These are phyloP conservation scores for Stachybotrys chartarum DNA, from an alignment of 2,329 filamentous ascomycete species.

Conservation along the genomic window DNA sequence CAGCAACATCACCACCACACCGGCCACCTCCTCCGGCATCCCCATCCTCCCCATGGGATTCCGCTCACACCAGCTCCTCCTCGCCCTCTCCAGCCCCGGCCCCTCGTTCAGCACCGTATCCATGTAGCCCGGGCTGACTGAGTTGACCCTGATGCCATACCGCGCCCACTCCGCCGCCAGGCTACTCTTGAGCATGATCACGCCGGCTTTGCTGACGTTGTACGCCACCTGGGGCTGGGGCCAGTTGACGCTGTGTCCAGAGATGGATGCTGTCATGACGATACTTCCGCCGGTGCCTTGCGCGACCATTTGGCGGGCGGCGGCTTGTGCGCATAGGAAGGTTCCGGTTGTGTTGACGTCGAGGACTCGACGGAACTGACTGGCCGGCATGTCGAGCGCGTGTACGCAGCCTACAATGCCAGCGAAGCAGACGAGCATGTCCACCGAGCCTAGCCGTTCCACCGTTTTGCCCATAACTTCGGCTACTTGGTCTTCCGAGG, in stretches of 20 bases:
- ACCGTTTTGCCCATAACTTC: constrained; percentile 6
- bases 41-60: constrained; percentile 63
- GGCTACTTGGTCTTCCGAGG: constrained; percentile 8
- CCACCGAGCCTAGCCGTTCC: constrained; percentile 9
- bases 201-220: constrained; percentile 61
- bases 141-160: constrained; percentile 65
- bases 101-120: constrained; percentile 68
- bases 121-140: constrained; percentile 68
- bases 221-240: constrained; percentile 66
- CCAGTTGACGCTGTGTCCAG: constrained; percentile 60
- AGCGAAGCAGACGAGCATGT: constrained; percentile 30
- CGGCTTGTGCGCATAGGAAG: constrained; percentile 61
- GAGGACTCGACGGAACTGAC: constrained; percentile 52
- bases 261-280: constrained; percentile 59
- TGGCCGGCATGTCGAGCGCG: constrained; percentile 38
- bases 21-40: constrained; percentile 53
- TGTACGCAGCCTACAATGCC: constrained; percentile 58
- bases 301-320: constrained; percentile 38
- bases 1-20: constrained; percentile 52
- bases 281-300: constrained; percentile 45
- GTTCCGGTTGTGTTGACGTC: constrained; percentile 64
- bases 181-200: constrained; percentile 53
- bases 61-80: constrained; percentile 48
- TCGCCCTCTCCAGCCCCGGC: constrained; percentile 44
- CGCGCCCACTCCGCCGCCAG: constrained; percentile 64